These are phyloP conservation scores for Solanum chilense DNA, from an alignment of 257 asterid genomes.

Conservation along the genomic window DNA sequence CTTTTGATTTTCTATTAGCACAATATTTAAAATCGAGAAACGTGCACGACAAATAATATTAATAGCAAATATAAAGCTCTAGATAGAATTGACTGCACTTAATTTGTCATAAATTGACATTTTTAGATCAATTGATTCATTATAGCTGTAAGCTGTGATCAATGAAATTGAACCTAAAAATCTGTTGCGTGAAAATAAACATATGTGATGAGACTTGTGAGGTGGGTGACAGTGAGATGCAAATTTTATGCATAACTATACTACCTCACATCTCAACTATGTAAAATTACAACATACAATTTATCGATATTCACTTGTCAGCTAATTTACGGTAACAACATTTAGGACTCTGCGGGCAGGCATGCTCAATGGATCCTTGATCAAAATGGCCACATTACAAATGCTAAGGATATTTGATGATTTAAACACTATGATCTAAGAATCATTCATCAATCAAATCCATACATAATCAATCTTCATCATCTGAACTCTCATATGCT, in stretches of 20 bases:
- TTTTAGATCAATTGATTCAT: not conserved
- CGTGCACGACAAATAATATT: too few relatives aligned
- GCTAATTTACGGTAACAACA: not conserved
- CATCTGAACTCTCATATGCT: conserved; percentile 80
- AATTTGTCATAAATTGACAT: not conserved
- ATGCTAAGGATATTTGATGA: not conserved
- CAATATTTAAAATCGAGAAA: not conserved
- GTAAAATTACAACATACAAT: not conserved
- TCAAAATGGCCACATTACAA: not conserved
- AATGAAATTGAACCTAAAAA: conserved; percentile 37
- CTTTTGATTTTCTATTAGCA: not conserved
- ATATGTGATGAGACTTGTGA: conserved; percentile 20
- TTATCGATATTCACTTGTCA: not conserved
- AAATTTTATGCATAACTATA: not conserved
- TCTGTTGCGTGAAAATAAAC: conserved; percentile 18
- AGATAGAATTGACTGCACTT: not conserved
- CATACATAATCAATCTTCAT: conserved; percentile 18
- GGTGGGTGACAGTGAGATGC: conserved; percentile 31
- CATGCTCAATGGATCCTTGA: not conserved
- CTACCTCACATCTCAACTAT: not conserved
- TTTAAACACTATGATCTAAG: not conserved
- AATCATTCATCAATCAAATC: not conserved
- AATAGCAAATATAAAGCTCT: not conserved
- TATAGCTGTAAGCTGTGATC: not conserved
- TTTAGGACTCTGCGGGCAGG: too few relatives aligned